Evolutionary conservation across 345 rosid species (phyloP), one percentile per base, ranked within the genome.

Genomic region (Boechera retrofracta): DNA sequence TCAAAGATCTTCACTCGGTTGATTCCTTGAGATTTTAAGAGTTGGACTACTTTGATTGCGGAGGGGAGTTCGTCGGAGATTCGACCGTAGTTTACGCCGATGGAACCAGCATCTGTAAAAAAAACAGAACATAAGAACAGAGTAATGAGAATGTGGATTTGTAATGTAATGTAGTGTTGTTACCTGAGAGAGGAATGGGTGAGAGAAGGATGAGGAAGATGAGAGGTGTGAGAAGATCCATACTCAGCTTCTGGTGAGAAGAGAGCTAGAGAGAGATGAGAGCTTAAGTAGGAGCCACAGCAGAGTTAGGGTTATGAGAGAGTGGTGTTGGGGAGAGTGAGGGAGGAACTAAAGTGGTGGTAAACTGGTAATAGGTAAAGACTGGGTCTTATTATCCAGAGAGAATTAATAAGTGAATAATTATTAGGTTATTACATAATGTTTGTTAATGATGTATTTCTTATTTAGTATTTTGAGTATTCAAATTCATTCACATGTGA

Each of bases 21-120:
- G 7, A 95, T 64, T 13, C 93, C 92, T 47, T 92, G 96, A 3
- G 92, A 90, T 66, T 85, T 88, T 15, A 92, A 86, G 18, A 95
- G 97, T 26, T 78, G 66, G 7, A 83, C 98, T 29, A 89, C 99
- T 70, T 85, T 92, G 6, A 61, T 3, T 1, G 98, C 92, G 0
- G 99, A 79, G 0, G 99, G 99, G 0, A 95, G 86, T 69, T 95
- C 82, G 85, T 89, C 76, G 4, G 97, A 97, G 29, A 88, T 76
- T 69, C 99, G 81, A 2, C 99, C 99, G 32, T 92, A 95, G 93
- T 95, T 94, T 12, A 94, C 98, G 0, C 98, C 98, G 16, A 94
- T 67, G 4, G 97, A 89, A 31, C 95, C 93, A 32, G 82, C 88
- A 55, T 86, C 96, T 90, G 89, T 74, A 83, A 42, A 36, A 5